A percentile compares a stretch with the other conserved stretches of the same genome.
Evolutionary conservation across 2,329 filamentous ascomycete species (phyloP).

Genomic region (Paracoccidioides brasiliensis): DNA sequence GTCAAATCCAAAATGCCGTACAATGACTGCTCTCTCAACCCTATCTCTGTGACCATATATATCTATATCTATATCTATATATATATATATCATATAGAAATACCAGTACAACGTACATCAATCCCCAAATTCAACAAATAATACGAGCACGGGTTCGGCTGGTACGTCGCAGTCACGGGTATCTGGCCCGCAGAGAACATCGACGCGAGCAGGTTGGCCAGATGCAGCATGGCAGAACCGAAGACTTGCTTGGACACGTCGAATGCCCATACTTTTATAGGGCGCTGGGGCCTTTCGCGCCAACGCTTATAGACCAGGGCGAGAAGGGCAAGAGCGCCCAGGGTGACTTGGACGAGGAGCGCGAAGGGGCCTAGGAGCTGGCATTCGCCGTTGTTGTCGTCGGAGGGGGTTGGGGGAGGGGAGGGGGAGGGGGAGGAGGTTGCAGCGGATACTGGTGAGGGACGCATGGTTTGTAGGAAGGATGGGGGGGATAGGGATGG

Average conservation of each 20-base stretch:
- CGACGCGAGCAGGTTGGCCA: slow-evolving; percentile 90
- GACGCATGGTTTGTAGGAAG: slow-evolving; percentile 2
- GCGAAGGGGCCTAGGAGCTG: slow-evolving; percentile 81
- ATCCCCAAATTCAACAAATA: slow-evolving; percentile 90
- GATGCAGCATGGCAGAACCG: slow-evolving; percentile 78
- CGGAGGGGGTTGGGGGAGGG: not conserved
- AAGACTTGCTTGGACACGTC: slow-evolving; percentile 96
- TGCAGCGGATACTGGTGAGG: slow-evolving; percentile 4
- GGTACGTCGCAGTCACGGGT: slow-evolving; percentile 37
- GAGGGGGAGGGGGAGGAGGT: not conserved
- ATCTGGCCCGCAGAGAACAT: slow-evolving; percentile 86
- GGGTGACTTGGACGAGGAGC: slow-evolving; percentile 72
- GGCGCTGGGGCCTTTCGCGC: slow-evolving; percentile 80
- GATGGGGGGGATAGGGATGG: too few species aligned
- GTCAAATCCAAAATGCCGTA: not conserved
- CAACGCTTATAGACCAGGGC: slow-evolving; percentile 88
- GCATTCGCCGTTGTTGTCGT: slow-evolving; percentile 59
- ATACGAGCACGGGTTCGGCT: slow-evolving; percentile 90
- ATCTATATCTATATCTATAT: not conserved
- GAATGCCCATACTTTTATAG: slow-evolving; percentile 94
- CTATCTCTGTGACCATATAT: too few species aligned
- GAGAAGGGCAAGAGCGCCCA: slow-evolving; percentile 69
- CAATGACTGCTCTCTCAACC: too few species aligned
- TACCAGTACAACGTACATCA: slow-evolving; percentile 54
- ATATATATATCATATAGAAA: not conserved